phyloP scores from a whole-genome alignment of 768 basidiomycete genomes.

The Lentinula sp. region DNA sequence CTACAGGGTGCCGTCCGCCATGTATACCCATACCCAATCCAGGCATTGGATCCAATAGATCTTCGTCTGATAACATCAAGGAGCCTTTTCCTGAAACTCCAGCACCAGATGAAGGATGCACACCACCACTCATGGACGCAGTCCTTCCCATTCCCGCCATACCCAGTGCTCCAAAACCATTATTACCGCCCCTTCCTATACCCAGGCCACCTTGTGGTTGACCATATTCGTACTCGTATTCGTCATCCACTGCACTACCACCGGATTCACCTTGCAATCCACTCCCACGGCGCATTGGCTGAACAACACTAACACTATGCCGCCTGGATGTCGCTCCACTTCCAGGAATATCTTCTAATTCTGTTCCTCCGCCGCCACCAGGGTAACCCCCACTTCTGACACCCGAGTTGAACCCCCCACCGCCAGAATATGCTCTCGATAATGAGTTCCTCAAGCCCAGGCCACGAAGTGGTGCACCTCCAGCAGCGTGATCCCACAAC shows the following conservation, averaged over 20 bases:
- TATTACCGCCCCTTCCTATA: neutral
- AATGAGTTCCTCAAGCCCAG: neutral
- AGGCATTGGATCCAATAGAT: conserved; percentile 31
- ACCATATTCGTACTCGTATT: conserved; percentile 3
- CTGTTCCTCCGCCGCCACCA: neutral
- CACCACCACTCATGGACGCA: neutral
- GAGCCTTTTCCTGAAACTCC: conserved; percentile 41
- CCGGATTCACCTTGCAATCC: conserved; percentile 29
- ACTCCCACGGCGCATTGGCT: conserved; percentile 59
- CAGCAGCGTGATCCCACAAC: conserved; percentile 49
- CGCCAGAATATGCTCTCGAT: neutral
- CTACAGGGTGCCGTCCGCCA: neutral
- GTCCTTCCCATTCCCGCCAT: conserved; percentile 3
- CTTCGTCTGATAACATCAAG: conserved; percentile 71
- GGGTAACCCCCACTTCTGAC: neutral
- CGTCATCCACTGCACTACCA: conserved; percentile 10
- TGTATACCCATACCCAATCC: neutral
- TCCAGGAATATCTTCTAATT: conserved; percentile 21
- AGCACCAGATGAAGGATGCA: neutral
- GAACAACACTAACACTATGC: conserved; percentile 80
- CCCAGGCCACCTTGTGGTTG: neutral
- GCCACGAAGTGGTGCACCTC: neutral
- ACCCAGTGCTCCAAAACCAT: neutral
- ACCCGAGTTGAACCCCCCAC: neutral
- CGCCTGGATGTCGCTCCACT: conserved; percentile 81